Percentiles rank a stretch among this genome's conserved stretches.
Conservation (phyloP, 768 basidiomycete genomes). For the Xerocomellus chrysenteron region DNA sequence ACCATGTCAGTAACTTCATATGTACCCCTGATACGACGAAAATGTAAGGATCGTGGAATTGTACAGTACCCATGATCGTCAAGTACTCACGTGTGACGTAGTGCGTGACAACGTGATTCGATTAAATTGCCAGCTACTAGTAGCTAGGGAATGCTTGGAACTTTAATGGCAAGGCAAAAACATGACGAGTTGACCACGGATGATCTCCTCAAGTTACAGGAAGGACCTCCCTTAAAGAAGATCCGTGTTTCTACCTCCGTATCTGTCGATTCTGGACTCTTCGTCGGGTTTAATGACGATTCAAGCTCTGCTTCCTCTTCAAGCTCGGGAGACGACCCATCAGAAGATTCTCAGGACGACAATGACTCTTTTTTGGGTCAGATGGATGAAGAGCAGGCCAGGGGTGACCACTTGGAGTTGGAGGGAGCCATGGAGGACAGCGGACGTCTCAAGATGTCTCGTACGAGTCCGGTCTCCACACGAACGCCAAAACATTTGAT, state of each 20-base stretch:
- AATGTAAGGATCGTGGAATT: no score
- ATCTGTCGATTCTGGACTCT: conserved; percentile 1
- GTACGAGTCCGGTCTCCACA: conserved; percentile 18
- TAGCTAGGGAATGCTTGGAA: not conserved
- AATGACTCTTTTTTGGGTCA: conserved; percentile 8
- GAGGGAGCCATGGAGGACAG: conserved; percentile 8
- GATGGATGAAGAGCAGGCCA: not conserved
- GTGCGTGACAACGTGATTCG: not conserved
- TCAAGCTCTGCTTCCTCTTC: conserved; percentile 6
- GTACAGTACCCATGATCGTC: no score
- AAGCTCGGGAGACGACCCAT: conserved; percentile 8
- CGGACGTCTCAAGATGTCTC: conserved; percentile 22
- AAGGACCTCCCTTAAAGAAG: conserved; percentile 42
- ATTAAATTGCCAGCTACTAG: no score
- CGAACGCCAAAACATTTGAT: conserved; percentile 11
- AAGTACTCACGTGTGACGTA: not conserved
- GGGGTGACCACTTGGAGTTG: not conserved
- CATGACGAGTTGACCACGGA: conserved; percentile 38
- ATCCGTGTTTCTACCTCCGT: conserved; percentile 8
- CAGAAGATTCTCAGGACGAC: conserved; percentile 15
- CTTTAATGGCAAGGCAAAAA: conserved; percentile 17
- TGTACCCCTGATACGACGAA: no score
- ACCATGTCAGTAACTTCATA: not conserved
- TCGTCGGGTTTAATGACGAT: not conserved
- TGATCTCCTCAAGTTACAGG: conserved; percentile 47